Evolutionary conservation across 176 grass and related monocot genomes (phyloP), one percentile per base, ranked within the genome.

Genomic region (Oryza rufipogon): DNA sequence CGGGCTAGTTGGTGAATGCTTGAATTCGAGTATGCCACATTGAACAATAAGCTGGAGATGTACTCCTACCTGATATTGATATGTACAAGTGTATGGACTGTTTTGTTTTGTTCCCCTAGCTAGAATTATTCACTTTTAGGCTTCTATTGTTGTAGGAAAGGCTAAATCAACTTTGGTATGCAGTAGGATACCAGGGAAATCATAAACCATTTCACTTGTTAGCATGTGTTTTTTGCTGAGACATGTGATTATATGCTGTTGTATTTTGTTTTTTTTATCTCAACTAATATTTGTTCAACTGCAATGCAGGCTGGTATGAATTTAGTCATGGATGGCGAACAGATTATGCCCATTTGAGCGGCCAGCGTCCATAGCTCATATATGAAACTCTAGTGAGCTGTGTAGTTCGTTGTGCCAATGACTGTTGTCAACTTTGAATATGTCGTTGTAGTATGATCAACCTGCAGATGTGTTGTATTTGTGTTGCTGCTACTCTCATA

Each of bases 261-360:
- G 0, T 63, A 4, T 61, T 60, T 38, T 38, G 36, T 38, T 38
- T 63, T 63, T 70, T 41, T 26, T 4, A 3, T 28, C 22, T 20
- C 1, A 11, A 10, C 51, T 78, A 16, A 85, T 63, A 7, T 33
- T 4, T 36, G 23, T 71, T 47, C 10, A 58, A 85, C 30, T 30
- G 6, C 49, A 22, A 23, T 78, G 83, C 66, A 85, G 83, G 66
- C 77, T 71, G 26, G 42, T 85, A 49, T 44, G 17, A 23, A 46
- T 70, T 60, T 32, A 44, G 48, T 56, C 38, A 85, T 70, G 49
- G 64, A 23, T 45, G 58, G 16, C 23, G 30, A 42, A 64, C 19
- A 20, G 6, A 17, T 28, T 16, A 58, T 65, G 60, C 7, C 7
- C 9, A 28, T 47, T n/a, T 30, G 28, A 30, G 28, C 28, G 28